Base-by-base conservation (phyloP, 352 stramenopile species). In the Globisporangium parvum region DNA sequence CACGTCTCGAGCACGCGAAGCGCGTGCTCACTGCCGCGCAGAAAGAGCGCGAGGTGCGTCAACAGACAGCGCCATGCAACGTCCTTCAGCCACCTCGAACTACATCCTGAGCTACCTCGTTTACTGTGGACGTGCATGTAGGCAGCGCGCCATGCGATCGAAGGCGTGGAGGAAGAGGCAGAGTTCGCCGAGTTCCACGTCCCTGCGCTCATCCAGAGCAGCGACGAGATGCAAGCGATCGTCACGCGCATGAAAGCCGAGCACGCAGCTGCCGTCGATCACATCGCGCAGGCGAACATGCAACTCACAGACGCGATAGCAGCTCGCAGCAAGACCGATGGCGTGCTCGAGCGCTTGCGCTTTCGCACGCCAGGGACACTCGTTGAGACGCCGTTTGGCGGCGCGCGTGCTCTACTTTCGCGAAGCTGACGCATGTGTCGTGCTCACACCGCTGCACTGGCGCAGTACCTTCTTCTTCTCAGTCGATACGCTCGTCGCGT, bases 151-250 rank as follows among this genome's bases (percentile, higher is more conserved):
- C 70, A 78, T 33, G 73, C 71, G 0, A 73, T 84, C 3, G 75
- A 87, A 72, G 82, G 80, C 3, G 77, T 89, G 1, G 78, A 91
- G 57, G 78, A 93, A 63, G 80, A 91, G 42, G 80, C 80, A 1
- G 76, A 89, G 51, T 86, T 91, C 53, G 78, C 80, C 0, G 81
- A 88, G 47, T 83, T 80, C 20, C 78, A 93, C 49, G 78, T 73
- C 0, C 74, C 76, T 8, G 67, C 82, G 23, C 62, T 93, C 1
- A 67, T 88, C 35, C 65, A 72, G 52, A 87, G 65, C 46, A 89
- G 76, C 35, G 54, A 69, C 18, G 70, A 80, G 35, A 91, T 93
- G 82, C 57, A 49, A 0, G n/a, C 45, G 1, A 59, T 89, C 17
- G 71, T 71, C 15, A 47, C 75, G 23, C 74, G 66, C 0, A 65